Evolutionary conservation across 345 rosid species (phyloP), one percentile per base, ranked within the genome.

Genomic region (Lenwebbia sp.): DNA sequence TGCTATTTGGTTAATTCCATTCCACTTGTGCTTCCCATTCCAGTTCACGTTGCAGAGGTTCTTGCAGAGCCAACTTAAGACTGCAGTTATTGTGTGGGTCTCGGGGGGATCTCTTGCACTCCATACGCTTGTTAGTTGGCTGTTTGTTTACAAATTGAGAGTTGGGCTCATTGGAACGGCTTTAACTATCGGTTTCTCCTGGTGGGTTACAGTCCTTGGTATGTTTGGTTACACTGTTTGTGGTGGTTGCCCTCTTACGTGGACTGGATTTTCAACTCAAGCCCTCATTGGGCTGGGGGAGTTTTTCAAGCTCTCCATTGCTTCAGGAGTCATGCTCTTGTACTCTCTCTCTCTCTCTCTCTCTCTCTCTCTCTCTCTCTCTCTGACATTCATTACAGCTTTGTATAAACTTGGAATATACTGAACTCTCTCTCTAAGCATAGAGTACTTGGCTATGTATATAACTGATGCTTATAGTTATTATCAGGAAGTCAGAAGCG

Each of bases 251-350:
- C 93, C 91, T 19, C 89, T 86, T 82, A 84, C 93, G 22, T 94
- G 96, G 95, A 87, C 91, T 65, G 94, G 93, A 82, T 92, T 93
- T 88, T 92, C 93, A 54, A n/a, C 82, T 84, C 92, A 92, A 82
- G 94, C 96, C 57, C 90, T 93, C 82, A 7, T 74, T 70, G 94
- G 93, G 40, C 90, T 94, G 25, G 91, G 91, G 92, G 91, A 89
- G 44, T 91, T 94, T 84, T 86, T 90, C 83, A 92, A 91, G 85
- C 93, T 94, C 82, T 90, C 95, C 33, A 76, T 89, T 78, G 95
- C 95, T 84, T 94, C 93, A 50, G 95, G 94, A 75, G 74, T 93
- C 78, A 94, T 93, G 96, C 90, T 93, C 62, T 85, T 62, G 94
- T 90, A 89, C 82, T 90, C 83, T 25, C 54, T 51, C 28, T 50